These are phyloP conservation scores for Gossypium schwendimanii DNA, from an alignment of 441 rosid genomes.

Conservation along the genomic window DNA sequence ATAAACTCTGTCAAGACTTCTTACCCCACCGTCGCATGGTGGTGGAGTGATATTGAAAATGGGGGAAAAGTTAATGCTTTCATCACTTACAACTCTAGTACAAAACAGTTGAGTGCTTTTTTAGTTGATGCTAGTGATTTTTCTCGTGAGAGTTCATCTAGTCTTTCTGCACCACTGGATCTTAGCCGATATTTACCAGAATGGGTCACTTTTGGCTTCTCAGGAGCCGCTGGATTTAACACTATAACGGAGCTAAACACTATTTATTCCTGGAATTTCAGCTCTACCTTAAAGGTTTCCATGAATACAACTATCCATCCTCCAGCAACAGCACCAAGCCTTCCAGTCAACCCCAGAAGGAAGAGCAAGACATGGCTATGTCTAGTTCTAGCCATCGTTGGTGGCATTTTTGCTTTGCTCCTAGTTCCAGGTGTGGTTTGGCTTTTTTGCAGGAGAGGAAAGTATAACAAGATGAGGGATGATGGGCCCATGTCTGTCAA, in stretches of 20 bases:
- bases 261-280: conserved; percentile 20
- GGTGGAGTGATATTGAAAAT: background rate
- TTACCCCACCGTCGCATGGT: accelerated
- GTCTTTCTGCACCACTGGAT: background rate
- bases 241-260: background rate
- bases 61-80: background rate
- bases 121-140: background rate
- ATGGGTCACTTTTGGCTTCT: conserved; percentile 27
- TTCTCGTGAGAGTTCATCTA: background rate
- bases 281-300: conserved; percentile 10
- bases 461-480: no score
- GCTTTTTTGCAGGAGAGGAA: background rate
- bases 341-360: background rate
- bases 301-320: background rate
- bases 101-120: conserved; percentile 13
- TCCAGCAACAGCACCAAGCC: background rate
- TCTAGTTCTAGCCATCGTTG: background rate
- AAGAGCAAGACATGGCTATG: background rate
- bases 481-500: background rate
- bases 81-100: conserved; percentile 2
- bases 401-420: conserved; percentile 1
- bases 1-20: background rate
- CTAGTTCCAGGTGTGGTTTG: background rate
- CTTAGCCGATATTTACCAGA: conserved; percentile 18
- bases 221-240: conserved; percentile 5